Base-by-base conservation (phyloP, 208 protist genomes). In the Ichthyophonus hoferi region DNA sequence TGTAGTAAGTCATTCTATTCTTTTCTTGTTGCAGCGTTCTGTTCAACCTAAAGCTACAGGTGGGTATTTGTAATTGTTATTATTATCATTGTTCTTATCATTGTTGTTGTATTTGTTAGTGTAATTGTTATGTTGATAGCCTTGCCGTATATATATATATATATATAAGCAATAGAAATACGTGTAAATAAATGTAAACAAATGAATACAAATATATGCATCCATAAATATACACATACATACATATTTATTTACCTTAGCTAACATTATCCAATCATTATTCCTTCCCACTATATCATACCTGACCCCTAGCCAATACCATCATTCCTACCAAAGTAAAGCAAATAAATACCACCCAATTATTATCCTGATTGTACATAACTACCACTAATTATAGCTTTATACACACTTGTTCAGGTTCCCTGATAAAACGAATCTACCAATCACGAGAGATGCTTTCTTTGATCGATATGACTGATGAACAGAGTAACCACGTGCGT, bases 391-490 rank as follows among this genome's bases (percentile, higher is more conserved):
- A n/a, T n/a, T n/a, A n/a, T n/a, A n/a, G n/a, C 17, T 38, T n/a
- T 17, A 38, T 17, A 38, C 31, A 81, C 14, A 38, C 77, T 39
- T 17, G 77, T 81, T 34, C 14, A 81, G 77, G n/a, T 81, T 7
- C 77, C 7, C 77, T 39, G 14, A 40, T 95, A 17, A 92, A 82
- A 79, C 88, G 94, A 42, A 77, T 94, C 0, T 93, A 91, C 58
- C 87, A 77, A 0, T 41, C 93, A 1, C 90, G 90, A 40, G 42
- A 81, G 37, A 86, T 58, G 34, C 79, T 95, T 1, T 3, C 37
- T 7, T 38, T 88, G 34, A 37, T 95, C 24, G 93, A 94, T 78
- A 94, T 90, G 35, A 77, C 67, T 0, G 91, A 93, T 76, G 79
- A 90, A 34, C 40, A 7, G n/a, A 58, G 17, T 43, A 34, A 0